Percentiles rank a stretch among this genome's conserved stretches.
Evolutionary conservation across 2,329 filamentous ascomycete species (phyloP).

Genomic region (Fulvia fulva): DNA sequence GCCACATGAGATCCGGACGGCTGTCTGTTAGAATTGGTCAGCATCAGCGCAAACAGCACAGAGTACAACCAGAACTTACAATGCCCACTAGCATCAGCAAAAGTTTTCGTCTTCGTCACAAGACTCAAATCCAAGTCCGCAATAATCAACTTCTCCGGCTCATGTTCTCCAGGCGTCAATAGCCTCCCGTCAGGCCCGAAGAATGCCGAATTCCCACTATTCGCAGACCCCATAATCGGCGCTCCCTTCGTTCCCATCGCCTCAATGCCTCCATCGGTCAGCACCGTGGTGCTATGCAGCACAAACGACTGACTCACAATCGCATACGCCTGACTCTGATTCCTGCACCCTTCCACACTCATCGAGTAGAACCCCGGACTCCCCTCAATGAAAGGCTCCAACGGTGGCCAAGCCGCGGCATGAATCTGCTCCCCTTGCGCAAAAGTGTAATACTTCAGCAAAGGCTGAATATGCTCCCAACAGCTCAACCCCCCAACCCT

Average conservation of each 20-base stretch:
- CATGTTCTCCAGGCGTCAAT: conserved; percentile 38
- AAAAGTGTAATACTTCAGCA: conserved; percentile 42
- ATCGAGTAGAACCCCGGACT: conserved; percentile 36
- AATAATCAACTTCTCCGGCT: conserved; percentile 46
- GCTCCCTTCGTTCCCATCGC: conserved; percentile 41
- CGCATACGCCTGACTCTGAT: conserved; percentile 52
- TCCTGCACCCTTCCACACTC: conserved; percentile 40
- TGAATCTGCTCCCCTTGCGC: conserved; percentile 40
- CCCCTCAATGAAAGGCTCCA: conserved; percentile 30
- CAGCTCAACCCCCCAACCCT: conserved; percentile 36
- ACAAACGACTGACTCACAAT: conserved; percentile 56
- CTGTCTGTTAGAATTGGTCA: conserved; percentile 32
- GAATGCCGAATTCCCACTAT: conserved; percentile 49
- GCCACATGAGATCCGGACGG: conserved; percentile 51
- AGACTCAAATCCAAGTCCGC: conserved; percentile 50
- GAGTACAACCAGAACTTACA: conserved; percentile 23
- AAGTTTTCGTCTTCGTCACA: conserved; percentile 40
- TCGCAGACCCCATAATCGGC: conserved; percentile 38
- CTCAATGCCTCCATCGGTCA: conserved; percentile 44
- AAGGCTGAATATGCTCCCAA: conserved; percentile 42
- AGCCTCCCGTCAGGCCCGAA: conserved; percentile 51
- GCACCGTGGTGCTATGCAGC: conserved; percentile 49
- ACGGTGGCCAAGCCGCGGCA: conserved; percentile 40
- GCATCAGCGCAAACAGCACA: background rate
- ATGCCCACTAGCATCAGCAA: conserved; percentile 48